Evolutionary conservation across 140 eudicot species (phyloP).

Genomic region (Senecio squalidus): DNA sequence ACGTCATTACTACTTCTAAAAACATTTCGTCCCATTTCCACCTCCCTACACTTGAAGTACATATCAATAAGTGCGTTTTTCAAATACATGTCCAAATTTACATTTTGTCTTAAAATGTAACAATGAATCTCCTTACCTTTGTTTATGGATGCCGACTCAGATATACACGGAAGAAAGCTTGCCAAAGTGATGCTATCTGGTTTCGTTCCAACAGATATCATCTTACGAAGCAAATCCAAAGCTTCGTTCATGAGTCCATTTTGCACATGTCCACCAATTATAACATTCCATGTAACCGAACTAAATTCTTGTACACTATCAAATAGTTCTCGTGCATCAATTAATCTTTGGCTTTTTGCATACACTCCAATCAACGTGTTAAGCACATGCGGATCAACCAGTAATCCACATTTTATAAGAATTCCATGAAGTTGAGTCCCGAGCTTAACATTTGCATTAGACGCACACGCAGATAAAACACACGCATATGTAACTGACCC

Average conservation of each 20-base stretch:
- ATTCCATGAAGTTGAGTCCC: conserved; percentile 63
- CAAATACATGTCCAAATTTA: conserved; percentile 51
- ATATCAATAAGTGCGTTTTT: conserved; percentile 76
- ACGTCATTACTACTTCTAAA: conserved; percentile 30
- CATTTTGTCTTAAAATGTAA: conserved; percentile 47
- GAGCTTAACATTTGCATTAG: conserved; percentile 29
- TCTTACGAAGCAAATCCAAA: conserved; percentile 41
- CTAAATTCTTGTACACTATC: conserved; percentile 26
- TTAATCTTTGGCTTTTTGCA: conserved; percentile 41
- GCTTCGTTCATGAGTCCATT: conserved; percentile 61
- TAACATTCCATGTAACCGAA: conserved; percentile 67
- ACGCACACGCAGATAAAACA: conserved; percentile 54
- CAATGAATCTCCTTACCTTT: conserved; percentile 69
- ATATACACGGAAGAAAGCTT: conserved; percentile 55
- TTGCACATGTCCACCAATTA: conserved; percentile 74
- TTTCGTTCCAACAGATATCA: conserved; percentile 47
- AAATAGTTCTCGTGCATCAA: conserved; percentile 54
- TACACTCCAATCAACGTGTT: conserved; percentile 65
- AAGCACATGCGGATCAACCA: conserved; percentile 41
- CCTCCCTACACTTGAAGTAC: conserved; percentile 73
- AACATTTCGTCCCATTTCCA: conserved; percentile 46
- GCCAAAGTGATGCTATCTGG: conserved; percentile 64
- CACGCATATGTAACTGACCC: conserved; percentile 56
- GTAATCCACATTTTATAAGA: conserved; percentile 45
- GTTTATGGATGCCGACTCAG: conserved; percentile 33